Percentiles rank a stretch among this genome's conserved stretches.
phyloP scores from a whole-genome alignment of 2,329 filamentous ascomycete species.

The Penicillium aurantiogriseum region DNA sequence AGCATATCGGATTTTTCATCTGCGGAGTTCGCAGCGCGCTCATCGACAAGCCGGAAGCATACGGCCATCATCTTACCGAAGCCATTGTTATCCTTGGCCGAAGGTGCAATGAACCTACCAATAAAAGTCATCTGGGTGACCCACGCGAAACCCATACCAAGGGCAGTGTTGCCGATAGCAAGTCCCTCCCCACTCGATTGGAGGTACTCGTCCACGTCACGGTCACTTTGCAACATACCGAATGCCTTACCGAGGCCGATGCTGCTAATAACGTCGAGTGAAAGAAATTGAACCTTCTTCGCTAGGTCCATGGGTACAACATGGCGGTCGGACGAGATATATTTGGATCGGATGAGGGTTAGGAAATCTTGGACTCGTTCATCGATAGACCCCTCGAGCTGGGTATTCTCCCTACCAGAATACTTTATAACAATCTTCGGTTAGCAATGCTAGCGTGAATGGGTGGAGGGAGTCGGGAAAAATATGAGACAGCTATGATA shows the following conservation, averaged over 20 bases:
- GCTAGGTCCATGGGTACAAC: conserved; percentile 46
- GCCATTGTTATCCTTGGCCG: conserved; percentile 21
- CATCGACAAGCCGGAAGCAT: conserved; percentile 18
- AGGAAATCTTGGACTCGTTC: conserved; percentile 48
- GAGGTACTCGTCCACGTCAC: conserved; percentile 44
- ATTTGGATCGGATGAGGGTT: conserved; percentile 50
- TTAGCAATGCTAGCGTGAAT: background rate
- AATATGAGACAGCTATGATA: conserved; percentile 6
- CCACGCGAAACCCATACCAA: conserved; percentile 19
- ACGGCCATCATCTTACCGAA: conserved; percentile 25
- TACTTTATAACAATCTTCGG: conserved; percentile 34
- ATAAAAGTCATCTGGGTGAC: conserved; percentile 16
- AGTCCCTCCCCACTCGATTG: conserved; percentile 34
- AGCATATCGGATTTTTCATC: conserved; percentile 28
- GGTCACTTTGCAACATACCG: conserved; percentile 46
- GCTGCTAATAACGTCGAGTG: conserved; percentile 56
- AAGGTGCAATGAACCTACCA: conserved; percentile 18
- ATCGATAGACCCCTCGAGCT: conserved; percentile 53
- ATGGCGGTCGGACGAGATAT: conserved; percentile 36
- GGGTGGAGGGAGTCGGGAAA: background rate
- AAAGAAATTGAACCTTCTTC: conserved; percentile 53
- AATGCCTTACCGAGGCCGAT: conserved; percentile 53
- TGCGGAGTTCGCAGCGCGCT: conserved; percentile 19
- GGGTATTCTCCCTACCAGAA: conserved; percentile 55
- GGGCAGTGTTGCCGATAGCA: conserved; percentile 13